These are phyloP conservation scores for Aphanomyces euteiches DNA, from an alignment of 352 stramenopile species.

Conservation along the genomic window DNA sequence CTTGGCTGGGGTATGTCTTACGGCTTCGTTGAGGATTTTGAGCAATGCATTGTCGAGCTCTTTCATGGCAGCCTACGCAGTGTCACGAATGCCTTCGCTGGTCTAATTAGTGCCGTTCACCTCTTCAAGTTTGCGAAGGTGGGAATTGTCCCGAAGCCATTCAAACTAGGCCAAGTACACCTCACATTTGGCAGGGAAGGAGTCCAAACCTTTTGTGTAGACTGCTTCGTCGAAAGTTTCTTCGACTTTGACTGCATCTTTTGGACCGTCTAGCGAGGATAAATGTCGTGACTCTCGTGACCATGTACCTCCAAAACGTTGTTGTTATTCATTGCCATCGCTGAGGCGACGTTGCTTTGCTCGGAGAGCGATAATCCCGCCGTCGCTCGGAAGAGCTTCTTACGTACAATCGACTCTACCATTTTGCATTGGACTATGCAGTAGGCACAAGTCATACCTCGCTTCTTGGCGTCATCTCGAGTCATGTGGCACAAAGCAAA, in stretches of 20 bases:
- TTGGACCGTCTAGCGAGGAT: constrained; percentile 45
- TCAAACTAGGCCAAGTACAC: constrained; percentile 31
- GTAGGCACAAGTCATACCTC: too few species aligned
- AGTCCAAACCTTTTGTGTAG: constrained; percentile 50
- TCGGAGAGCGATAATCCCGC: constrained; percentile 58
- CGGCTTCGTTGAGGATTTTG: constrained; percentile 57
- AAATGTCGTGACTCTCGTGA: not conserved
- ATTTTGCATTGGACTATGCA: too few species aligned
- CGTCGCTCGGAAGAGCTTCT: constrained; percentile 66
- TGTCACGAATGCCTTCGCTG: not conserved
- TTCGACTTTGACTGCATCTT: constrained; percentile 61
- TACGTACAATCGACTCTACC: constrained; percentile 33
- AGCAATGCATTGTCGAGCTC: constrained; percentile 63
- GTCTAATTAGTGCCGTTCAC: not conserved
- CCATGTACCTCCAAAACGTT: constrained; percentile 50
- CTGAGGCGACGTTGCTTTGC: constrained; percentile 50
- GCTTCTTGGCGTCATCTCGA: too few species aligned
- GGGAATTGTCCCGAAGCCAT: constrained; percentile 62
- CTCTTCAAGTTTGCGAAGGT: constrained; percentile 58
- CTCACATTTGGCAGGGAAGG: not conserved
- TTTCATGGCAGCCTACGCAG: constrained; percentile 45
- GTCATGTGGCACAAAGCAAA: too few species aligned
- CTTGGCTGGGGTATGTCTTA: constrained; percentile 27
- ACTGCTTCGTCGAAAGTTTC: constrained; percentile 50
- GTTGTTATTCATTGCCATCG: constrained; percentile 48